Percentiles rank a stretch among this genome's conserved stretches.
Evolutionary conservation across 2,329 filamentous ascomycete genomes (phyloP).

Genomic region (Talaromyces sp.): DNA sequence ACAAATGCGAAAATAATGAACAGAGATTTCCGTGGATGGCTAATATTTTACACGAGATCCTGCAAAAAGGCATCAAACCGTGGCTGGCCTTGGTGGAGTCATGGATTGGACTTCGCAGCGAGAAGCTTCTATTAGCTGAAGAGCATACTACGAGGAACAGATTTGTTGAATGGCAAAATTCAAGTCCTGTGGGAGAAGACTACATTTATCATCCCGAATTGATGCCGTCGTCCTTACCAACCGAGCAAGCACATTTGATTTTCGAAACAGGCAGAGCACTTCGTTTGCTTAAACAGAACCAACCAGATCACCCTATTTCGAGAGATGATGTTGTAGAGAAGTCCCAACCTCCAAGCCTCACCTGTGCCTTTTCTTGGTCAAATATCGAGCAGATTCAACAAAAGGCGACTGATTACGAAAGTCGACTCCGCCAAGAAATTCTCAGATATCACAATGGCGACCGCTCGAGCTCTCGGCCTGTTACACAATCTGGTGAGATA

Average conservation of each 20-base stretch:
- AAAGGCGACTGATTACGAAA: conserved; percentile 46
- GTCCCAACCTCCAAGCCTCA: conserved; percentile 51
- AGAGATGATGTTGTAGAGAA: conserved; percentile 43
- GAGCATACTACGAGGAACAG: conserved; percentile 44
- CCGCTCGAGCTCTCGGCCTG: conserved; percentile 18
- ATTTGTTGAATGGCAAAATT: conserved; percentile 56
- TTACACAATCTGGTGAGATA: not conserved
- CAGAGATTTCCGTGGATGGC: conserved; percentile 57
- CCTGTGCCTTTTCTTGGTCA: conserved; percentile 68
- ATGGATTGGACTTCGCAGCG: conserved; percentile 66
- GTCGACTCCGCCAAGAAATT: conserved; percentile 30
- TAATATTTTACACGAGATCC: conserved; percentile 60
- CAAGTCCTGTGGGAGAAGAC: conserved; percentile 57
- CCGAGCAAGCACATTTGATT: conserved; percentile 63
- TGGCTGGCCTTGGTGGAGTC: conserved; percentile 64
- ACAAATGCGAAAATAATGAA: conserved; percentile 58
- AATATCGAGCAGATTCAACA: conserved; percentile 59
- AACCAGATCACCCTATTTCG: conserved; percentile 65
- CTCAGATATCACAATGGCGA: conserved; percentile 28
- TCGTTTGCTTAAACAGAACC: conserved; percentile 63
- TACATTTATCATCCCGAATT: conserved; percentile 47
- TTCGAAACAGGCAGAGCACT: conserved; percentile 76
- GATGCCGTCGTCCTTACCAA: conserved; percentile 66
- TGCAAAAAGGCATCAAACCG: conserved; percentile 57
- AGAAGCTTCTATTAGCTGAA: conserved; percentile 47